A percentile compares a stretch with the other conserved stretches of the same genome.
Conservation (phyloP, 176 grass and related monocot species). For the Oryza glumipatula region DNA sequence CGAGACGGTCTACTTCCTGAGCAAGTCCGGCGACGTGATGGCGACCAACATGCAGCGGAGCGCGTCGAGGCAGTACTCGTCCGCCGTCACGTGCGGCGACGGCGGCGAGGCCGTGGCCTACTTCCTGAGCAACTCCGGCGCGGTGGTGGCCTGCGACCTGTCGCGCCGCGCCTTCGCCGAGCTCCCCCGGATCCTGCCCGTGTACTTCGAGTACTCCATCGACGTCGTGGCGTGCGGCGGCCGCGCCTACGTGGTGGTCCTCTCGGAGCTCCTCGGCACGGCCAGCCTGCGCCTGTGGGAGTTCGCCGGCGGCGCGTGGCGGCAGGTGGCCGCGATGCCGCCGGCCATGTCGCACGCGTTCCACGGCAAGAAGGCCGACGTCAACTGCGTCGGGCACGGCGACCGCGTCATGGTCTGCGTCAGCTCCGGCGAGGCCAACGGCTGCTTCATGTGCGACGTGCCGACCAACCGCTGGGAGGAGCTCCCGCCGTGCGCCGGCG, state of each 20-base stretch:
- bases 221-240: conserved; percentile 72
- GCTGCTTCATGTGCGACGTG: conserved; percentile 67
- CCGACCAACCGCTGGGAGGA: conserved; percentile 63
- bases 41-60: conserved; percentile 72
- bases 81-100: conserved; percentile 40
- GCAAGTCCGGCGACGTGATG: conserved; percentile 82
- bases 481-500: conserved; percentile 43
- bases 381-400: conserved; percentile 77
- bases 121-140: conserved; percentile 74
- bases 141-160: conserved; percentile 68
- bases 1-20: conserved; percentile 74
- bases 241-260: conserved; percentile 56
- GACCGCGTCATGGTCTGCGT: conserved; percentile 73
- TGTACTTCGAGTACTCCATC: conserved; percentile 77
- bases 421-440: conserved; percentile 51
- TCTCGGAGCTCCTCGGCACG: conserved; percentile 82
- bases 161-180: conserved; percentile 49
- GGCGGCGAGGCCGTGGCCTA: conserved; percentile 54
- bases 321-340: conserved; percentile 83
- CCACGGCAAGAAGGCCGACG: conserved; percentile 66
- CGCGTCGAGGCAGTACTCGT: conserved; percentile 68
- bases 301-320: conserved; percentile 53
- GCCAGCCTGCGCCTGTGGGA: conserved; percentile 82
- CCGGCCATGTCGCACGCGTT: conserved; percentile 76
- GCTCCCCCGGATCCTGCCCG: conserved; percentile 68